Evolutionary conservation across 2,329 filamentous ascomycete species (phyloP).

Genomic region (Westerdykella sp.): DNA sequence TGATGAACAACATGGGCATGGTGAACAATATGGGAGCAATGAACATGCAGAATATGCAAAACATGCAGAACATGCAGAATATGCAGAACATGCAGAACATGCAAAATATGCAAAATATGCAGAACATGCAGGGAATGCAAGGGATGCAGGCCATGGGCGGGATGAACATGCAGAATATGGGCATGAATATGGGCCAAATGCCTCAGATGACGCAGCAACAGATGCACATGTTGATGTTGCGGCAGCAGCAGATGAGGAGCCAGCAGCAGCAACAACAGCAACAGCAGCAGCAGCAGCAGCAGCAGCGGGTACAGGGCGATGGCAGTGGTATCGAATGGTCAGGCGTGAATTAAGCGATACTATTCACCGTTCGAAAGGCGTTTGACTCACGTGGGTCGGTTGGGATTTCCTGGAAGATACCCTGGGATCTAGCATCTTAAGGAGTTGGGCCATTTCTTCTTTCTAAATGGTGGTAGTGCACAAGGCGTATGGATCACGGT

Average conservation of each 20-base stretch:
- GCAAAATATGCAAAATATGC: slow-evolving; percentile 13
- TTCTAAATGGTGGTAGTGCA: neutral
- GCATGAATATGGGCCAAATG: slow-evolving; percentile 13
- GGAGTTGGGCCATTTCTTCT: neutral
- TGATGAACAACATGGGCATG: slow-evolving; percentile 13
- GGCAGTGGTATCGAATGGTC: too few species aligned
- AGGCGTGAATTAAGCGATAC: too few species aligned
- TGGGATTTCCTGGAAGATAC: too few species aligned
- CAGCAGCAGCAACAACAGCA: slow-evolving; percentile 7
- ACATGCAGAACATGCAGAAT: slow-evolving; percentile 22
- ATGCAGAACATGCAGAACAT: slow-evolving; percentile 25
- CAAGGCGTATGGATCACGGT: too few species aligned
- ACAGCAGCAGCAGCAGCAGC: slow-evolving; percentile 2
- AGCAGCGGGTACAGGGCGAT: slow-evolving; percentile 2
- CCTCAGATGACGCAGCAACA: slow-evolving; percentile 16
- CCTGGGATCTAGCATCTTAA: too few species aligned
- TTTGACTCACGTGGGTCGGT: too few species aligned
- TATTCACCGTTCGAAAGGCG: too few species aligned
- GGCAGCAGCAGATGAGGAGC: slow-evolving; percentile 5
- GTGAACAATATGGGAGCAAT: slow-evolving; percentile 5
- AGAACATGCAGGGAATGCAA: slow-evolving; percentile 12
- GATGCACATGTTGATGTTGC: slow-evolving; percentile 13
- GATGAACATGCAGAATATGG: slow-evolving; percentile 16
- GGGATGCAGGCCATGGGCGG: slow-evolving; percentile 16
- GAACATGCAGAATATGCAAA: slow-evolving; percentile 15